Evolutionary conservation across 192 early-diverging fungal genomes (phyloP).

Genomic region (Entomortierella parvispora): DNA sequence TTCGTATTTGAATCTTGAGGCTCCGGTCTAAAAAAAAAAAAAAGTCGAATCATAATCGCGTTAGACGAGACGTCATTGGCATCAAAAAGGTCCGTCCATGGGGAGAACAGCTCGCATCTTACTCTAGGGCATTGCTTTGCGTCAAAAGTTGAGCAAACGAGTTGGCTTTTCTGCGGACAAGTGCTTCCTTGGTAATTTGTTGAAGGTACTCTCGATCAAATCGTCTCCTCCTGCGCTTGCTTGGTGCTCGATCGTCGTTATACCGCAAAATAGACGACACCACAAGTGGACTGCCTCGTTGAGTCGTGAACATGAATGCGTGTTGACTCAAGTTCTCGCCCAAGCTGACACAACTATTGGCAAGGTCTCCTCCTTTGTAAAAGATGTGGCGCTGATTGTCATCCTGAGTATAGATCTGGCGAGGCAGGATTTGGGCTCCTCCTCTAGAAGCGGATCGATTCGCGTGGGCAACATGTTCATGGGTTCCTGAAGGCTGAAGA

Average conservation of each 20-base stretch:
- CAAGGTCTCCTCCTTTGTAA: conserved; percentile 25
- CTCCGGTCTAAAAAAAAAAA: conserved; percentile 12
- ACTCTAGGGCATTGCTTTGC: conserved; percentile 63
- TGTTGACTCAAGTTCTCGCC: conserved; percentile 45
- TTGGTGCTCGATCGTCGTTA: conserved; percentile 43
- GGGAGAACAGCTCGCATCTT: conserved; percentile 6
- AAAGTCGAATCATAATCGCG: too few relatives aligned
- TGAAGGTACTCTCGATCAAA: conserved; percentile 50
- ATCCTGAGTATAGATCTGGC: not conserved
- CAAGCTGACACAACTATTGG: conserved; percentile 33
- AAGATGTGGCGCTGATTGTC: conserved; percentile 36
- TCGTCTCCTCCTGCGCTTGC: conserved; percentile 26
- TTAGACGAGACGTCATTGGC: too few relatives aligned
- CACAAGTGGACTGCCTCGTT: conserved; percentile 33
- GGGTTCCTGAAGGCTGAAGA: conserved; percentile 2
- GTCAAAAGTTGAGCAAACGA: conserved; percentile 65
- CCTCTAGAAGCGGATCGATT: conserved; percentile 5
- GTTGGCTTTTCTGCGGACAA: conserved; percentile 49
- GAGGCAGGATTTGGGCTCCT: not conserved
- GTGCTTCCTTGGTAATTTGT: conserved; percentile 52
- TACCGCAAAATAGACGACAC: conserved; percentile 32
- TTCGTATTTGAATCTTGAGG: conserved; percentile 30
- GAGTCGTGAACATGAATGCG: conserved; percentile 44
- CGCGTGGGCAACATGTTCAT: not conserved
- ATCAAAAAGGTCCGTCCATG: not conserved